phyloP scores from a whole-genome alignment of 441 rosid species.

The Erodium trifolium region DNA sequence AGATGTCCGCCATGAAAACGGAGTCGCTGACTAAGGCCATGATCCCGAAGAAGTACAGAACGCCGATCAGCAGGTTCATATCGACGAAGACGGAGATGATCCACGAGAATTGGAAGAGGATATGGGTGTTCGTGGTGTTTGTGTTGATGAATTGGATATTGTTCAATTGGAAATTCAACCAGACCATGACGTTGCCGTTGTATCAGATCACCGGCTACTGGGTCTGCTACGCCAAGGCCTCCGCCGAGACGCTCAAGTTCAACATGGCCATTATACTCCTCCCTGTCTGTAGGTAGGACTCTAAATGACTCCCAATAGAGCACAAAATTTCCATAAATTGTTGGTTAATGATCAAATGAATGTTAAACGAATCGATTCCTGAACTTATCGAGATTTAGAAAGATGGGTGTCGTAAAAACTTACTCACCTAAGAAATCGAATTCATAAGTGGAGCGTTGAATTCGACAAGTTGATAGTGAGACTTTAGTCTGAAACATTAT shows the following conservation, averaged over 20 bases:
- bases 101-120: conserved; percentile 78
- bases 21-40: conserved; percentile 31
- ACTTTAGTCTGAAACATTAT: no score
- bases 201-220: conserved; percentile 70
- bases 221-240: conserved; percentile 77
- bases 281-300: conserved; percentile 42
- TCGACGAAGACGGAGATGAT: conserved; percentile 19
- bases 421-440: no score
- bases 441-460: no score
- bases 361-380: no score
- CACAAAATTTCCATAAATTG: no score
- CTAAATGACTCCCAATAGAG: no score
- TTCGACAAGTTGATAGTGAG: no score
- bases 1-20: not conserved
- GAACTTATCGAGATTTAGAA: no score
- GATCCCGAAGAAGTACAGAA: conserved; percentile 33
- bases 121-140: conserved; percentile 67
- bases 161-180: conserved; percentile 13
- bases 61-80: not conserved
- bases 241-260: conserved; percentile 81
- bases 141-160: conserved; percentile 31
- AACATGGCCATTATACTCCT: conserved; percentile 83
- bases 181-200: conserved; percentile 40
- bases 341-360: no score
- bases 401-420: no score